Percentiles rank a stretch among this genome's conserved stretches.
These are phyloP conservation scores for Brassica hybrid DNA, from an alignment of 441 rosid genomes.

Conservation along the genomic window DNA sequence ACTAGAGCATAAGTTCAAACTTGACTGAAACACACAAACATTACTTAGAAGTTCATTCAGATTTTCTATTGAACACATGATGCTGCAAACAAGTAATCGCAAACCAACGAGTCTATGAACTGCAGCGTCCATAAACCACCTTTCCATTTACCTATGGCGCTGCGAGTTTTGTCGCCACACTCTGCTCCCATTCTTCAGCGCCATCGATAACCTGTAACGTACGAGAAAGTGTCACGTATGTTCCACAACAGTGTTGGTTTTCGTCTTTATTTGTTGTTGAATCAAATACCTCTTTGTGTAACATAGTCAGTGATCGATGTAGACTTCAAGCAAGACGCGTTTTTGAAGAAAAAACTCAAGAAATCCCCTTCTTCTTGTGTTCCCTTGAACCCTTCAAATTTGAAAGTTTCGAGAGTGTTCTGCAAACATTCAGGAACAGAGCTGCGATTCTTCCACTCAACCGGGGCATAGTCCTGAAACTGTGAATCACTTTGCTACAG, in stretches of 20 bases:
- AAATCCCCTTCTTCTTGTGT: neutral
- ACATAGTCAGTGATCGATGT: neutral
- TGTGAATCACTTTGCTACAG: neutral
- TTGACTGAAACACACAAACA: neutral
- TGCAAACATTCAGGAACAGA: neutral
- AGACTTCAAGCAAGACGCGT: neutral
- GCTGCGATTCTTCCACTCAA: neutral
- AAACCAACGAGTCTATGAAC: neutral
- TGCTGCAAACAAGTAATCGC: neutral
- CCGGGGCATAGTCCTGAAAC: neutral
- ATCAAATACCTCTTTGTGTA: neutral
- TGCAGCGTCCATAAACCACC: neutral
- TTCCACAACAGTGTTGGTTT: neutral
- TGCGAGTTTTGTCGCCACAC: neutral
- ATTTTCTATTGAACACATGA: neutral
- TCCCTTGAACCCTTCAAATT: neutral
- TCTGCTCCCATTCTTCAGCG: neutral
- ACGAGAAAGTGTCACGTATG: slow-evolving; percentile 2
- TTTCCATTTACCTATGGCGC: neutral
- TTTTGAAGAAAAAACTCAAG: neutral
- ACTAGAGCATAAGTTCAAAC: neutral
- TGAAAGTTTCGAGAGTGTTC: neutral
- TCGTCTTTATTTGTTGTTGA: neutral
- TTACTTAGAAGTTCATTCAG: neutral
- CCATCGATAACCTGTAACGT: neutral